Base-by-base conservation (phyloP, 345 rosid genomes). In the Eucalyptus decipiens region DNA sequence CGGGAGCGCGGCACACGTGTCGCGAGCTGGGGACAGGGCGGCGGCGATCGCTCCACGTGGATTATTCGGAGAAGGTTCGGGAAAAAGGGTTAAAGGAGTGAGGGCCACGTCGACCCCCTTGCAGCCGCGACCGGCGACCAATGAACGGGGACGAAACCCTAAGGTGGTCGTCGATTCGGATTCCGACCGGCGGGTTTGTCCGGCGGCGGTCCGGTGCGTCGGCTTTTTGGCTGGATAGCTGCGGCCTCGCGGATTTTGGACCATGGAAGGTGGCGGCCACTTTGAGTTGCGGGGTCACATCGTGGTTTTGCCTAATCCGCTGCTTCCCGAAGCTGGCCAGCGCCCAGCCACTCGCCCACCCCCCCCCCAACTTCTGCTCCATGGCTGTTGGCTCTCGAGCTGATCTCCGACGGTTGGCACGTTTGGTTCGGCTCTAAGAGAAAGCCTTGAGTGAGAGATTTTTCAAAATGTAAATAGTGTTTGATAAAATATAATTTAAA, bases 1-100 rank as follows among this genome's bases (percentile, higher is more conserved):
- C 58, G 30, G 30, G 30, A 52, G 40, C 19, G 19, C 56, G 42
- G 23, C 88, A 52, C 88, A 85, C 92, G 94, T 93, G 92, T 91
- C 90, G 49, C 34, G 32, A 6, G 9, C 47, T 5, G 16, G 85
- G 47, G 58, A 52, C 11, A 76, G 9, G 81, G 37, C 88, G 69
- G 12, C 3, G 30, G 45, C 8, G n/a, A 14, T 90, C 32, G 67
- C 62, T 80, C 91, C 93, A 88, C 92, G 92, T 90, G 91, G 85
- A 76, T 21, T 76, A 37, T 76, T 76, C 83, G 85, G 7, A 40
- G 85, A 76, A 40, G 85, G 30, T 76, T 76, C 4, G 2, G 30
- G 85, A 76, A 21, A 23, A 28, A 62, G 69, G 69, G 16, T 9
- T 1, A 9, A 69, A 17, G 42, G 14, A 19, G 43, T 34, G 81